Base-by-base conservation (phyloP, 2,329 filamentous ascomycete genomes). In the Trichoderma breve region DNA sequence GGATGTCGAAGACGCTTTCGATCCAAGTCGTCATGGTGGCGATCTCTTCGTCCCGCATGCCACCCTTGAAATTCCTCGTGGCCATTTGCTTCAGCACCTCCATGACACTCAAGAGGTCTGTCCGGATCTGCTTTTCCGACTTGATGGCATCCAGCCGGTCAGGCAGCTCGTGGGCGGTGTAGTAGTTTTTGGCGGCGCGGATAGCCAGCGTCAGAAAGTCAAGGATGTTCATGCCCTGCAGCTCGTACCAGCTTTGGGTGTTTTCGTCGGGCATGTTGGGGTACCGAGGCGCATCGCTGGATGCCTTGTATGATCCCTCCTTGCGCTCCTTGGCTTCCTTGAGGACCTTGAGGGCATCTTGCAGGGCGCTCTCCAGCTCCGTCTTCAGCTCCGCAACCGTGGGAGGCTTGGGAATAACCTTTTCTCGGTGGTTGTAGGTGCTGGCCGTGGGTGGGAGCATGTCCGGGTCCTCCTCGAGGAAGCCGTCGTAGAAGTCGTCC, bases 371-470 rank as follows among this genome's bases (percentile, higher is more conserved):
- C 66, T 91, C 95, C 57, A 90, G 82, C 26, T 88, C 86, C 18
- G 81, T 77, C 78, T 95, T 93, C 71, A 99, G 87, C 73, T 95
- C 91, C 63, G 89, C 86, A 74, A 95, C 89, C 72, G 96, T 92
- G 9, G 96, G 96, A 51, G 95, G 93, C 65, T 92, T 95, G 12
- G 93, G 90, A 26, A 97, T 87, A 71, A 91, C 91, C 77, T 94
- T 93, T 73, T 93, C 91, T 76, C 92, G 91, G 78, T 94, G 90
- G 75, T 93, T 94, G 82, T 98, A 99, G 3, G 96, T 99, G 86
- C 95, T 98, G 53, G 95, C 94, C 0, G 96, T 99, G 0, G 96
- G 96, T n/a, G 96, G 95, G 4, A 98, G 89, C 90, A 99, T 95
- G 73, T 91, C 88, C 34, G 90, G 88, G 72, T 94, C 92, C 24